These are phyloP conservation scores for Sorghum bicolor DNA, from an alignment of 176 grass and related monocot genomes.

Conservation along the genomic window DNA sequence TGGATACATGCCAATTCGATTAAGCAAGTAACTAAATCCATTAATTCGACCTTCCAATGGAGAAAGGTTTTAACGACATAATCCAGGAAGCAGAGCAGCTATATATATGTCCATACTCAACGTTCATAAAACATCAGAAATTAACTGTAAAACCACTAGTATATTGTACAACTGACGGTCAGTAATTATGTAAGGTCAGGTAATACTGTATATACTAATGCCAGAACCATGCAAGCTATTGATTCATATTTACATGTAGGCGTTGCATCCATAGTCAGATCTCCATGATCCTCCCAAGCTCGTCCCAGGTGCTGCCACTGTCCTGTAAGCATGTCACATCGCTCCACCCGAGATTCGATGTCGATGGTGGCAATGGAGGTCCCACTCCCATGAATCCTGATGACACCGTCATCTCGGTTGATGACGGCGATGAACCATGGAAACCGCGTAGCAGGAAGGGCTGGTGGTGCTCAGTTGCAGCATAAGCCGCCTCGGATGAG, in stretches of 20 bases:
- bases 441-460: conserved; percentile 17
- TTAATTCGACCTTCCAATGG: neutral
- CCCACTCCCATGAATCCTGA: neutral
- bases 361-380: neutral
- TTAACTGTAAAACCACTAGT: neutral
- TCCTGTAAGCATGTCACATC: conserved; percentile 24
- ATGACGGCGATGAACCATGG: conserved; percentile 5
- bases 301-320: conserved; percentile 40
- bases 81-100: neutral
- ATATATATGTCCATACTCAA: neutral
- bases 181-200: neutral
- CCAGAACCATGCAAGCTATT: neutral
- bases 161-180: neutral
- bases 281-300: conserved; percentile 50
- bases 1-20: neutral
- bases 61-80: neutral
- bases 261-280: neutral
- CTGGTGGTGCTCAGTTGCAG: neutral
- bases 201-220: neutral
- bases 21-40: neutral
- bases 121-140: neutral
- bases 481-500: neutral
- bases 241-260: neutral
- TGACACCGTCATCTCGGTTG: neutral
- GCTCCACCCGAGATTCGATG: neutral